Conservation (phyloP, 116 monocot species). For the Zostera marina region DNA sequence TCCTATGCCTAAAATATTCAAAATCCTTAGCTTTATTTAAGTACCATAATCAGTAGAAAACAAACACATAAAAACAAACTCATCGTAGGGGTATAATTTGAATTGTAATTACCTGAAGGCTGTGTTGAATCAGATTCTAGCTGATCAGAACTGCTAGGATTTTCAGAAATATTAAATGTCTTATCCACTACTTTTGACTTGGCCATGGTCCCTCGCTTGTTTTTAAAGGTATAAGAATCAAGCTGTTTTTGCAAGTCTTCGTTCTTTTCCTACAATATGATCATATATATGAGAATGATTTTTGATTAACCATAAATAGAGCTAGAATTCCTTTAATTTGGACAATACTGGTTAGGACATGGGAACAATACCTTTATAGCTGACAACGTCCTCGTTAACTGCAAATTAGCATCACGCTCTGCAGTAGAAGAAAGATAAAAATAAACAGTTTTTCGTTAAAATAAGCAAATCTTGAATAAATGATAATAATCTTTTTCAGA, state of each 20-base stretch:
- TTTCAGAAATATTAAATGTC: slow-evolving; percentile 14
- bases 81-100: background rate
- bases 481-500: background rate
- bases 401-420: slow-evolving; percentile 2
- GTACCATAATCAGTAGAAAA: no score
- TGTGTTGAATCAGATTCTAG: slow-evolving; percentile 18
- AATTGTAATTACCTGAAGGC: slow-evolving; percentile 29
- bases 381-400: slow-evolving; percentile 1
- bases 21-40: no score
- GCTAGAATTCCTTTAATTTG: background rate
- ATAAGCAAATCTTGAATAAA: background rate
- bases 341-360: no score
- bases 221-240: slow-evolving; percentile 55
- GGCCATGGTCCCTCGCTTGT: slow-evolving; percentile 29
- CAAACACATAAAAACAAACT: background rate
- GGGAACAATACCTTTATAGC: slow-evolving; percentile 5
- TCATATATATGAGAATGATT: background rate
- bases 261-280: slow-evolving; percentile 74
- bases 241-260: slow-evolving; percentile 57
- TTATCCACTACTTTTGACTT: slow-evolving; percentile 31
- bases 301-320: background rate
- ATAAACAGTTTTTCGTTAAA: background rate
- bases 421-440: background rate
- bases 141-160: slow-evolving; percentile 8
- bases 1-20: no score